Evolutionary conservation across 164 flowering plant genomes (phyloP).

Genomic region (Vitis riparia): DNA sequence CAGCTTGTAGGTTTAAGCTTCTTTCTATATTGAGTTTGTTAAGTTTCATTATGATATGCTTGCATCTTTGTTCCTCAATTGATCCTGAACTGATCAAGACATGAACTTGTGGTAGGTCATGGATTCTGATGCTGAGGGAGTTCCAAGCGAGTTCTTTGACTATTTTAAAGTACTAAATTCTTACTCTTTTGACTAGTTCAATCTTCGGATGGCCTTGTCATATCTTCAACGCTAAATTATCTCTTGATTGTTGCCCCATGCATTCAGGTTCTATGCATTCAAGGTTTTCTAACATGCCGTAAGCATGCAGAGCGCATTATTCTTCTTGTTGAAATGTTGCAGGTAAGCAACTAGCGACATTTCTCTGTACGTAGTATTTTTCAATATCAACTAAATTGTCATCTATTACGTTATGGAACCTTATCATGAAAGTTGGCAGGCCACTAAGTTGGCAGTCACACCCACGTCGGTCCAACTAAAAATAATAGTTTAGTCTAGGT

Average conservation of each 20-base stretch:
- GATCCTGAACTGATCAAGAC: background rate
- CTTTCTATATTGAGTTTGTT: background rate
- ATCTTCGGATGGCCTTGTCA: background rate
- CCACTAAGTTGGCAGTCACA: no score
- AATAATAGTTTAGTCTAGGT: no score
- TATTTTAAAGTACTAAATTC: conserved; percentile 73
- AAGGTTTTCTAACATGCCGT: conserved; percentile 96
- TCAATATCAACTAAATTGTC: background rate
- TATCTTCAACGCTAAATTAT: background rate
- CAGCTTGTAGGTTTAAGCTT: background rate
- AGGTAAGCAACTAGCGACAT: conserved; percentile 43
- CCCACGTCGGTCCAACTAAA: no score
- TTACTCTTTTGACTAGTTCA: background rate
- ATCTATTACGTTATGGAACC: background rate
- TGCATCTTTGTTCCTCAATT: background rate
- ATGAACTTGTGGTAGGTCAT: conserved; percentile 60
- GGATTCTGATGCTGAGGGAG: conserved; percentile 99
- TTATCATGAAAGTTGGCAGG: background rate
- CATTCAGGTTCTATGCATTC: conserved; percentile 91
- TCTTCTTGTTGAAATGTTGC: conserved; percentile 98
- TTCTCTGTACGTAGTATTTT: background rate
- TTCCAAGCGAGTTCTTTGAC: conserved; percentile 99
- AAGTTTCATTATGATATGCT: no score
- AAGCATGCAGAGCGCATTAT: conserved; percentile 98
- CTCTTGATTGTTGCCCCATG: conserved; percentile 4